Conservation (phyloP, 176 grass and related monocot genomes). For the Oryza glumipatula region DNA sequence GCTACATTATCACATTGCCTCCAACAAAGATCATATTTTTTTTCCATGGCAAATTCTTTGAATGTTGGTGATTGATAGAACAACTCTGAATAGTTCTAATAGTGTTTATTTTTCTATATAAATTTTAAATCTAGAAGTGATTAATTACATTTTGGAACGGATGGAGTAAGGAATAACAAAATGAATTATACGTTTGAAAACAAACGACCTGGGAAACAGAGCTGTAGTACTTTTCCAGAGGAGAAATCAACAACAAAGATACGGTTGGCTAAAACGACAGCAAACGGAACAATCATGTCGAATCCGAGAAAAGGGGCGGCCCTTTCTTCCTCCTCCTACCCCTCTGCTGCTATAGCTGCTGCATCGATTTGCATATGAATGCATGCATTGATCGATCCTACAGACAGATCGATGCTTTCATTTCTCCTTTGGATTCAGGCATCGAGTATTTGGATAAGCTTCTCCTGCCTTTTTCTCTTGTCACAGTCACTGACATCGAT, state of each 20-base stretch:
- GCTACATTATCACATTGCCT: too few species aligned
- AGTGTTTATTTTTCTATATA: too few species aligned
- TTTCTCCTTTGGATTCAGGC: slow-evolving; percentile 4
- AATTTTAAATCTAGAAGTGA: too few species aligned
- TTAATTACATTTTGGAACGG: too few species aligned
- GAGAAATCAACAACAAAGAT: slow-evolving; percentile 46
- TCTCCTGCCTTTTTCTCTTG: background rate
- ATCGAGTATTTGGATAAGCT: slow-evolving; percentile 44
- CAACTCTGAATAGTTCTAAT: too few species aligned
- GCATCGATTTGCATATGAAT: background rate
- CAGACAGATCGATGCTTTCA: background rate
- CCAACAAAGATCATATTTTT: too few species aligned
- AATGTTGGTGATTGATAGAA: too few species aligned
- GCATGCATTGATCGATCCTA: background rate
- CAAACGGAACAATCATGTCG: slow-evolving; percentile 41
- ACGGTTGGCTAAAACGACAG: slow-evolving; percentile 50
- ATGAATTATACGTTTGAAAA: background rate
- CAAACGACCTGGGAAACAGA: background rate
- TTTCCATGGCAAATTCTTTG: too few species aligned
- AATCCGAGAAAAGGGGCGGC: slow-evolving; percentile 1
- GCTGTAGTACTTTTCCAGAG: slow-evolving; percentile 10
- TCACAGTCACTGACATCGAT: background rate
- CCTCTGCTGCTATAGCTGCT: background rate
- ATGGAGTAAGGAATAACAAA: too few species aligned
- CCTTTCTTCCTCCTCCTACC: slow-evolving; percentile 10